Evolutionary conservation across 352 stramenopile species (phyloP), one percentile per base, ranked within the genome.

Genomic region (Globisporangium cylindrosporum): DNA sequence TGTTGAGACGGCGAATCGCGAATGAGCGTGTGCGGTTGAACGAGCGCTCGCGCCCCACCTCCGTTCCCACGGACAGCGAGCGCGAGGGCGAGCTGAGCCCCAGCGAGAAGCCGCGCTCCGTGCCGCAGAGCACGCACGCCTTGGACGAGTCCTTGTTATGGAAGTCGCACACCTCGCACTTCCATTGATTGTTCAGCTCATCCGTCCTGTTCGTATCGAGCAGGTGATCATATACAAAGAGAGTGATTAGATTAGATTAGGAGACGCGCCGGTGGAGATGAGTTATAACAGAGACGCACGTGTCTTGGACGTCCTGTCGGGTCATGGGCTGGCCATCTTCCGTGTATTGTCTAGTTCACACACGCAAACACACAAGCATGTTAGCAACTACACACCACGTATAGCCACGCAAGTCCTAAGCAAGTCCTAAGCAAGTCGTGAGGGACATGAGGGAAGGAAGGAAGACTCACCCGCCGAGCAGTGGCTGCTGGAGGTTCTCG

Each of bases 21-120:
- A 95, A 95, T 38, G 88, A 95, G 3, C 86, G 81, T 61, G 86
- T 93, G 49, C 88, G 86, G 73, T 95, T 95, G 72, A 95, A 95
- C 49, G 80, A 91, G 22, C 80, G 79, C 61, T 93, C 80, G 22
- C 74, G 71, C 0, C 62, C 61, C 20, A 84, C 66, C 58, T 86
- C 80, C 14, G 76, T 81, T 60, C 75, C 75, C 4, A 89, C 71
- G 3, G 81, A 73, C 1, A 81, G 70, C 15, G 66, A 67, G 20
- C 75, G 74, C 10, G 70, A 69, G 10, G 84, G 84, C 18, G 84
- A 90, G 57, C 74, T 70, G 1, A 91, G 73, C 0, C 86, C 86
- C 9, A 95, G 76, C 57, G 78, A 88, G 71, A 95, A 95, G 51
- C 88, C 88, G 49, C 80, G 78, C 67, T 95, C 88, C 20, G 88